Percentiles rank a stretch among this genome's conserved stretches.
Evolutionary conservation across 2,329 filamentous ascomycete species (phyloP).

Genomic region (Fusarium oligoseptatum): DNA sequence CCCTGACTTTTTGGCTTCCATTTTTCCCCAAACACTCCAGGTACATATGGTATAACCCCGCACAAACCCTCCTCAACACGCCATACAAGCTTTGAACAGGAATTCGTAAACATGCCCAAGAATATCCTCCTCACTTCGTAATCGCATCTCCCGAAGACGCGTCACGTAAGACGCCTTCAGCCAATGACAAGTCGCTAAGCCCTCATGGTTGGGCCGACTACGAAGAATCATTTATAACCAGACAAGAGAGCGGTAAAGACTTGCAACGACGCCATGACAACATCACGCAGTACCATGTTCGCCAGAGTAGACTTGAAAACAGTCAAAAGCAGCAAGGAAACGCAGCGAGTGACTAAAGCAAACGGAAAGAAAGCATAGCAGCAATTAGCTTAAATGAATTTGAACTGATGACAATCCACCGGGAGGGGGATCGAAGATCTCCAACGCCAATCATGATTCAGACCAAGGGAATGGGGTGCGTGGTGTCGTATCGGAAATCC

Average conservation of each 20-base stretch:
- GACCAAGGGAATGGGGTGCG: slow-evolving; percentile 52
- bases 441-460: slow-evolving; percentile 59
- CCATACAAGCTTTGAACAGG: slow-evolving; percentile 18
- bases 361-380: slow-evolving; percentile 42
- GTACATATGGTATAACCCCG: slow-evolving; percentile 9
- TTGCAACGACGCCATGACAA: slow-evolving; percentile 35
- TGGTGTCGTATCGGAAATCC: slow-evolving; percentile 48
- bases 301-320: slow-evolving; percentile 36
- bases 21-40: slow-evolving; percentile 23
- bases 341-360: slow-evolving; percentile 44
- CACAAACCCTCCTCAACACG: slow-evolving; percentile 24
- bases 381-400: slow-evolving; percentile 51
- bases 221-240: slow-evolving; percentile 30
- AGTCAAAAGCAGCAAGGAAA: slow-evolving; percentile 44
- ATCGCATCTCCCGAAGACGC: slow-evolving; percentile 10
- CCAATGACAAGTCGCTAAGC: slow-evolving; percentile 13
- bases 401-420: slow-evolving; percentile 56
- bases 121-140: slow-evolving; percentile 6
- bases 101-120: slow-evolving; percentile 7
- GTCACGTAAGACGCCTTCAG: slow-evolving; percentile 10
- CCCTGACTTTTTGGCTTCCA: slow-evolving; percentile 23
- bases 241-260: slow-evolving; percentile 13
- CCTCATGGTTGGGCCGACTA: slow-evolving; percentile 24
- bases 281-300: slow-evolving; percentile 36
- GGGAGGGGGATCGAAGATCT: slow-evolving; percentile 52